These are phyloP conservation scores for Eragrostis tef DNA, from an alignment of 202 grass and related monocot species.

Conservation along the genomic window DNA sequence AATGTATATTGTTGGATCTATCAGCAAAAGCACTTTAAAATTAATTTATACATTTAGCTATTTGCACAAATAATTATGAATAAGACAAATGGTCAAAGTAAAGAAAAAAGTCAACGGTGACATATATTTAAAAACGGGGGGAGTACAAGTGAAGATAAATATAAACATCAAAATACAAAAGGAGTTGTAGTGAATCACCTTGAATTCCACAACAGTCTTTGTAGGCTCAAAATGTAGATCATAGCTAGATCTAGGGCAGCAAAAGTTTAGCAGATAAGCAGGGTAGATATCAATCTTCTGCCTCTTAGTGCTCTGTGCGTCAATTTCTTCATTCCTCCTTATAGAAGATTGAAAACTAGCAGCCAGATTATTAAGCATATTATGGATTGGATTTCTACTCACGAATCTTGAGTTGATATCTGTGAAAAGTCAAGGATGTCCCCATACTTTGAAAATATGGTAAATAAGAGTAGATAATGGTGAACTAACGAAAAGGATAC, in stretches of 20 bases:
- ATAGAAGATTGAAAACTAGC: conserved; percentile 55
- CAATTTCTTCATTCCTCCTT: conserved; percentile 47
- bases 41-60: no score
- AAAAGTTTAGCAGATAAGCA: conserved; percentile 80
- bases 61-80: no score
- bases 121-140: no score
- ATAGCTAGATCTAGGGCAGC: conserved; percentile 76
- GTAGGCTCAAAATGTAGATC: conserved; percentile 87
- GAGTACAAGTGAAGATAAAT: conserved; percentile 43
- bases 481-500: conserved; percentile 69
- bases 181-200: conserved; percentile 53
- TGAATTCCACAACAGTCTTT: conserved; percentile 92
- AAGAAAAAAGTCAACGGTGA: no score
- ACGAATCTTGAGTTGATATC: conserved; percentile 97
- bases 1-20: no score
- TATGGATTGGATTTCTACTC: conserved; percentile 74
- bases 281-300: conserved; percentile 65
- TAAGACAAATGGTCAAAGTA: no score
- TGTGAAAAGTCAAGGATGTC: conserved; percentile 62
- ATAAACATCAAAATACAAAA: conserved; percentile 33
- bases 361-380: conserved; percentile 85
- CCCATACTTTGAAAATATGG: conserved; percentile 24
- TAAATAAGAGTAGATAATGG: conserved; percentile 15
- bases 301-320: conserved; percentile 68
- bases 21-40: no score